Evolutionary conservation across 148 eudicot species (phyloP), one percentile per base, ranked within the genome.

Genomic region (Chenopodium suecicum): DNA sequence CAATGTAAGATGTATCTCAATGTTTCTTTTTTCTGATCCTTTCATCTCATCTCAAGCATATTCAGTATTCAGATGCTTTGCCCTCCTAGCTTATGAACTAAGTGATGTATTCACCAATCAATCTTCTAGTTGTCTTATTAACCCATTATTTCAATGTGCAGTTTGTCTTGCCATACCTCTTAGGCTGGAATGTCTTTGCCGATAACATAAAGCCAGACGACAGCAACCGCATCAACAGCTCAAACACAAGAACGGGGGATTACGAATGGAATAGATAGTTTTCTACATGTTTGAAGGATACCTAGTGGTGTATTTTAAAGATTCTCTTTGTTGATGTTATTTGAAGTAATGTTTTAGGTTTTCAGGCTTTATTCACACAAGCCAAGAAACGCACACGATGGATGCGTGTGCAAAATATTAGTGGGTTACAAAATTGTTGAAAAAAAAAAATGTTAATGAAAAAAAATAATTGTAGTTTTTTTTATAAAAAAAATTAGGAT

Each of bases 141-240:
- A 80, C 63, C 73, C n/a, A 7, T 52, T 68, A 25, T 23, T 63
- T 34, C 48, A 22, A 65, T 83, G 66, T 88, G 89, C 98, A 96
- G 99, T 96, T 86, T 76, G 78, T 91, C 63, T 70, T 96, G 86
- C 99, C 99, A 46, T 91, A 94, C 86, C 91, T 96, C 20, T 50
- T 96, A 69, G 99, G 99, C 6, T 96, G 99, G 99, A 84, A 94
- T 74, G 83, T 89, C 81, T 94, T 89, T 85, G 97, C 88, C 13
- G 82, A 88, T 81, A 85, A 95, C 63, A 83, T 89, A 66, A 88
- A 75, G 70, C 92, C 98, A 9, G 93, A 89, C 74, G 91, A 90
- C 63, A 66, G 81, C 65, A 85, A 73, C 62, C 89, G 86, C 54
- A 60, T 48, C 4, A 93, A 90, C 89, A 89, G 81, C 52, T 76